Base-by-base conservation (phyloP, 2,329 filamentous ascomycete genomes). In the Neofusicoccum umdonicola region DNA sequence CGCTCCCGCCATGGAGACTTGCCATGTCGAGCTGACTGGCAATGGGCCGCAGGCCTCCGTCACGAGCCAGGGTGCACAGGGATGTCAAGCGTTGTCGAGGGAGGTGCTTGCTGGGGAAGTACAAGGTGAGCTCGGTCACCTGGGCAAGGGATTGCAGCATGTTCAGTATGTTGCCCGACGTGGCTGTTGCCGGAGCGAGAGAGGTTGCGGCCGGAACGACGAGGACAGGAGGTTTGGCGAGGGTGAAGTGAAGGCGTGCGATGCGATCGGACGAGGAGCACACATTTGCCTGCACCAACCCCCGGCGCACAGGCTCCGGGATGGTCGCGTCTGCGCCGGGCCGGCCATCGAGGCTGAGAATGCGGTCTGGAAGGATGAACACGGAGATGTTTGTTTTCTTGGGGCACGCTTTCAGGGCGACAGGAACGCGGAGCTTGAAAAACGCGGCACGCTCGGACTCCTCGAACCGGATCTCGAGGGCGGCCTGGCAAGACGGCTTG, bases 141-240 rank as follows among this genome's bases (percentile, higher is more conserved):
- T 57, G 41, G 22, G 74, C 44, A 68, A 74, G 50, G 69, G 72
- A 4, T 72, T 74, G 69, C 72, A 72, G 45, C 67, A 71, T 11
- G 66, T 70, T 4, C 66, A 70, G 12, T 69, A 72, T 0, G 75
- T 80, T 12, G 73, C 76, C 51, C 58, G 74, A n/a, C 76, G 78
- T 35, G 76, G 77, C 44, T 3, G 41, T 64, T 15, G 52, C 44
- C 4, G 62, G 62, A 1, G 44, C 42, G 27, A 52, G 42, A 7
- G 62, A 48, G 12, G 62, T 57, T 12, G 34, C 31, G 3, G 51
- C 51, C 8, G 62, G 62, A 4, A 48, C 19, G 17, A 64, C n/a
- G 8, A 64, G 13, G 1, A 44, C 51, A 3, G 34, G 22, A 6
- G 62, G 62, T 3, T 41, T 42, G 34, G 42, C n/a, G 27, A 64